phyloP scores from a whole-genome alignment of 495 filamentous ascomycete species.

The Parmelia sp. region DNA sequence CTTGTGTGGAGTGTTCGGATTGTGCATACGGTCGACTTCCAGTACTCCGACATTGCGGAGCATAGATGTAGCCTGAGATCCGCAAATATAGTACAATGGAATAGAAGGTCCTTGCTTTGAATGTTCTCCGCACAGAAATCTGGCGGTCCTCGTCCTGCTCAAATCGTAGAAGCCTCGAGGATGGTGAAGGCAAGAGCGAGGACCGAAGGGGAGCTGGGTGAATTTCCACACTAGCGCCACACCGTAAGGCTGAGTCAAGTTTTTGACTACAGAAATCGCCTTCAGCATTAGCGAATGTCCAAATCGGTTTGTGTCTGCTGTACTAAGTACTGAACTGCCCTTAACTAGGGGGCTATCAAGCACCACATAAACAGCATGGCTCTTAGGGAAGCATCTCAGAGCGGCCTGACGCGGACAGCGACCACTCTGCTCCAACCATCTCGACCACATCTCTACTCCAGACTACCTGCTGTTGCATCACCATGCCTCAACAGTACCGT shows the following conservation, averaged over 20 bases:
- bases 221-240: background rate
- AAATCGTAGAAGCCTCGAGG: background rate
- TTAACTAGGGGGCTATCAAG: background rate
- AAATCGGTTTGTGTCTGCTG: background rate
- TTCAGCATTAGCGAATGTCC: background rate
- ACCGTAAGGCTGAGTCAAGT: slow-evolving; percentile 5
- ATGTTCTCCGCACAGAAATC: background rate
- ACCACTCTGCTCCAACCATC: slow-evolving; percentile 11
- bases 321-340: background rate
- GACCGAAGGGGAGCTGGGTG: background rate
- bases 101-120: background rate
- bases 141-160: too few species aligned
- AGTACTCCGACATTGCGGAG: slow-evolving; percentile 75
- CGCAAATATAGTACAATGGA: background rate
- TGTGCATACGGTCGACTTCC: slow-evolving; percentile 80
- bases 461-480: slow-evolving; percentile 1
- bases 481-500: slow-evolving; percentile 5
- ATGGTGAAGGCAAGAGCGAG: background rate
- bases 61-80: background rate
- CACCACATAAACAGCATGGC: background rate
- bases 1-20: background rate
- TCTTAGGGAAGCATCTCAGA: slow-evolving; percentile 3
- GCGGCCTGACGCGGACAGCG: slow-evolving; percentile 4
- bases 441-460: slow-evolving; percentile 6
- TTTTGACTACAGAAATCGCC: background rate